Evolutionary conservation across 805 yeast genomes (phyloP), one percentile per base, ranked within the genome.

Genomic region (Candida xiaguanensis): DNA sequence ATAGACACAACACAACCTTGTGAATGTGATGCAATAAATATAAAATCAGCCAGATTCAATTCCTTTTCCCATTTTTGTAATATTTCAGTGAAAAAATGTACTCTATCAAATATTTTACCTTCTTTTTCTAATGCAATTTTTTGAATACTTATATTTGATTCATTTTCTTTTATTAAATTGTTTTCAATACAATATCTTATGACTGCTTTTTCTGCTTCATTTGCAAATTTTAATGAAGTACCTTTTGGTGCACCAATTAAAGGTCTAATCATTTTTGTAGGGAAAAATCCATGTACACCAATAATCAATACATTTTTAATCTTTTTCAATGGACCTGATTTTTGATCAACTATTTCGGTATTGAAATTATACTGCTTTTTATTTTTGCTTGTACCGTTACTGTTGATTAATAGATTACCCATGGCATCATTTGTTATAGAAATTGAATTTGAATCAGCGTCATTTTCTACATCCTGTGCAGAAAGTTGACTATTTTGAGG

Each of bases 271-370:
- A 88, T 80, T 46, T 75, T 78, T 1, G 88, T 85, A 0, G 99
- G 99, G 65, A 93, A 91, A 54, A 90, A 91, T 1, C 99, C 99
- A 63, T 91, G 99, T 1, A 91, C 90, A 0, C 99, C 99, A 42
- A 91, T 78, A 25, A 93, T 83, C 22, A 91, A 72, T 0, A 85
- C 85, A 46, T 80, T 78, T 41, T 76, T 75, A 40, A 76, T 62
- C 29, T 48, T 57, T 16, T 45, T 44, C 31, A 65, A 52, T 2
- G 64, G 60, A 1, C 61, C 58, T 7, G 59, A 39, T 34, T 53
- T 57, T 24, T 55, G 59, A 4, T 54, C 47, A 2, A 61, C 50
- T 2, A 63, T 47, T 31, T 41, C 31, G 23, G 44, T 36, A 5
- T 42, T 39, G 33, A 33, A 17, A 3, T 45, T 38, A n/a, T 43